Evolutionary conservation across 805 yeast genomes (phyloP).

Genomic region (Ogataea nonfermentans): DNA sequence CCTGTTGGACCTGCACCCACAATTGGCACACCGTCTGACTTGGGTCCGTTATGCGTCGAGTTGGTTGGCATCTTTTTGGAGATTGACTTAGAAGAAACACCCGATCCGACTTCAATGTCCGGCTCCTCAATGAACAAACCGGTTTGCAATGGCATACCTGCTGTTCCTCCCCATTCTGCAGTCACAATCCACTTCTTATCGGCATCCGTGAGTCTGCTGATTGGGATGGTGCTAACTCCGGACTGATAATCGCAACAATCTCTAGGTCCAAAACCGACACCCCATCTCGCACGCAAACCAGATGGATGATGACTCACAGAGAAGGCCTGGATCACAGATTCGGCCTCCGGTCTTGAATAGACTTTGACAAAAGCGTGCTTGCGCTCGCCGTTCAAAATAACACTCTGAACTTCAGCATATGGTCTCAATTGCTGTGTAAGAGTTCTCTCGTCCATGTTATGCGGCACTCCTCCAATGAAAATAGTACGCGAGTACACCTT

Average conservation of each 20-base stretch:
- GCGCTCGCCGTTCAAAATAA: slow-evolving; percentile 81
- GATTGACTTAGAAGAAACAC: slow-evolving; percentile 88
- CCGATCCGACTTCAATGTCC: slow-evolving; percentile 94
- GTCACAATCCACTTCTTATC: slow-evolving; percentile 84
- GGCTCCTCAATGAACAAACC: slow-evolving; percentile 94
- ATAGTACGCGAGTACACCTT: slow-evolving; percentile 87
- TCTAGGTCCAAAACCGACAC: slow-evolving; percentile 98
- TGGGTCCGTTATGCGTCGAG: slow-evolving; percentile 80
- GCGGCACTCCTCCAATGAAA: slow-evolving; percentile 92
- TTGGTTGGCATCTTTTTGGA: slow-evolving; percentile 92
- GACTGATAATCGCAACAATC: slow-evolving; percentile 95
- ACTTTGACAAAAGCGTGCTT: slow-evolving; percentile 96
- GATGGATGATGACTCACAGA: slow-evolving; percentile 57
- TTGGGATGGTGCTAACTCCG: slow-evolving; percentile 85
- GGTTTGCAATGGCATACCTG: slow-evolving; percentile 74
- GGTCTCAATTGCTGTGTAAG: slow-evolving; percentile 73
- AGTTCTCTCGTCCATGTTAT: slow-evolving; percentile 71
- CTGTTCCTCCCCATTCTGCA: slow-evolving; percentile 98
- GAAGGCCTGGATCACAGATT: slow-evolving; percentile 69
- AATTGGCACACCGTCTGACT: slow-evolving; percentile 48
- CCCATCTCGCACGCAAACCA: slow-evolving; percentile 88
- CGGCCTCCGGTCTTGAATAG: slow-evolving; percentile 89
- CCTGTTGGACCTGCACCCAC: slow-evolving; percentile 13
- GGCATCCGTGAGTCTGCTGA: slow-evolving; percentile 88
- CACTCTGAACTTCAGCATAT: slow-evolving; percentile 88